Evolutionary conservation across 2,329 filamentous ascomycete species (phyloP), one percentile per base, ranked within the genome.

Genomic region (Hymenoscyphus scutula): DNA sequence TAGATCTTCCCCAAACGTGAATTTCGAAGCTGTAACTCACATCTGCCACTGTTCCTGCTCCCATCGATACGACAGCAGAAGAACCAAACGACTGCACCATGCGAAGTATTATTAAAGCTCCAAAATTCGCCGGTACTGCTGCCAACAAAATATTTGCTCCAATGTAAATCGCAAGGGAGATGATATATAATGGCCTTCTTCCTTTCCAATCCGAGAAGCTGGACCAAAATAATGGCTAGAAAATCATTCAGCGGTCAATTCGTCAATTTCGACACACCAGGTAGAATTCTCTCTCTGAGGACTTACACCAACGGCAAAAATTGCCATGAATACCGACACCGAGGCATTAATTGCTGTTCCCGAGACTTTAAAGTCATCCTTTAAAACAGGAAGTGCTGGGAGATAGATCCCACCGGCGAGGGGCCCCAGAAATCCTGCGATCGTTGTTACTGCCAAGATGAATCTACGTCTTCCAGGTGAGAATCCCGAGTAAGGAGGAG

Each of bases 21-120:
- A 25, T 15, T 53, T 25, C n/a, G 27, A 6, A 6, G 23, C n/a
- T 19, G 8, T 8, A 25, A 53, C 57, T 51, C 45, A 59, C 57
- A 59, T 59, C 57, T 53, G 57, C 57, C 15, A 59, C 57, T 19
- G 57, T 59, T 10, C 57, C 57, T 23, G 57, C 57, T 30, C 57
- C 57, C 38, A 59, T 53, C 5, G 41, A 53, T 23, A 59, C 57
- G 19, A 59, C 57, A 13, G 57, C 57, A 19, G 30, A 41, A 15
- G 41, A 51, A 13, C 57, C 57, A 53, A 59, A 59, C 3, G 57
- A 51, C 45, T 59, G 57, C 5, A 59, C 57, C 17, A 59, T 59
- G 19, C 57, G 57, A 37, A 59, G 45, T 6, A 59, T 27, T 10
- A 59, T 59, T 29, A 59, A 15, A 17, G 57, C 57, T 15, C 41